These are phyloP conservation scores for Straminergon stramineum DNA, from an alignment of 225 moss, liverwort and hornwort genomes.

Conservation along the genomic window DNA sequence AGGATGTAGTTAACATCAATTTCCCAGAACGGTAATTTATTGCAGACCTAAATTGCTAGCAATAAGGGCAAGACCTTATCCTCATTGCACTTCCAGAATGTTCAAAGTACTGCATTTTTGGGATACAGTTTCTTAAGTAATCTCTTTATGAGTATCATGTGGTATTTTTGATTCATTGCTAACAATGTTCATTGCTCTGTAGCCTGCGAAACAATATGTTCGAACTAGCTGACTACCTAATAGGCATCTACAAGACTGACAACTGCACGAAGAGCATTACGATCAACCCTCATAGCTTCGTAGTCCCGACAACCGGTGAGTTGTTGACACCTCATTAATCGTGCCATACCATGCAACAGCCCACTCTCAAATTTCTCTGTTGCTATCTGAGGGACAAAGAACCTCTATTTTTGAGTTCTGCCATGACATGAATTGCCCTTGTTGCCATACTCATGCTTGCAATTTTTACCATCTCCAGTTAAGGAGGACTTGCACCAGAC, in stretches of 20 bases:
- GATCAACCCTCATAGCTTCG: constrained; percentile 77
- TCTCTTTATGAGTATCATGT: background rate
- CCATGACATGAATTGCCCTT: background rate
- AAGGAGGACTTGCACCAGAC: background rate
- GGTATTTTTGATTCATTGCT: background rate
- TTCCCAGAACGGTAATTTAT: background rate
- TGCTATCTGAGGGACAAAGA: background rate
- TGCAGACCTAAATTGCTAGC: background rate
- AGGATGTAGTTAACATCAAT: background rate
- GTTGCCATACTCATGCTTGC: background rate
- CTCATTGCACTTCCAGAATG: background rate
- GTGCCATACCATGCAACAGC: background rate
- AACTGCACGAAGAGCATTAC: constrained; percentile 98
- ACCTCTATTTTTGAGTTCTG: background rate
- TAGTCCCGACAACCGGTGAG: constrained; percentile 45
- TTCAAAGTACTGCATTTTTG: background rate
- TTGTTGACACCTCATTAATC: background rate
- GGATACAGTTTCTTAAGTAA: background rate
- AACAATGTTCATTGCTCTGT: background rate
- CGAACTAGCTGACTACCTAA: constrained; percentile 88
- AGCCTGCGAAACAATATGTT: constrained; percentile 99
- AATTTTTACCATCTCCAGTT: constrained; percentile 3
- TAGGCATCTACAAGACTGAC: constrained; percentile 97
- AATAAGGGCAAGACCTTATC: background rate
- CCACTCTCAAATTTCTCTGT: background rate